Percentiles rank a stretch among this genome's conserved stretches.
These are phyloP conservation scores for Kregervanrija fluxuum DNA, from an alignment of 805 yeast genomes.

Conservation along the genomic window DNA sequence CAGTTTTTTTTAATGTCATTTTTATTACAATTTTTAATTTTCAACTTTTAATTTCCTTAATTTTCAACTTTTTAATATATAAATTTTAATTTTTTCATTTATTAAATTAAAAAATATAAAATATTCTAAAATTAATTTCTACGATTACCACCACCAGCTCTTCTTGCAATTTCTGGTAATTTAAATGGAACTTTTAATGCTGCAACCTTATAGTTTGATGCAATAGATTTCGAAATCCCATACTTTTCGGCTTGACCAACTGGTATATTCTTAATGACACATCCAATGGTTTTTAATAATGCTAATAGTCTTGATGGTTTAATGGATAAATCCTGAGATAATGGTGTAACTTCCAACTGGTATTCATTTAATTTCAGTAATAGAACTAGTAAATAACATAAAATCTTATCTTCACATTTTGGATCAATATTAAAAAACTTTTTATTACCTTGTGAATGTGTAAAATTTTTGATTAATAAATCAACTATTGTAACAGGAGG, in stretches of 20 bases:
- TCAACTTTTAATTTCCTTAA: not conserved
- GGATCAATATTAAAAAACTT: constrained; percentile 81
- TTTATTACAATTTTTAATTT: not conserved
- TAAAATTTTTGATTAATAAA: constrained; percentile 63
- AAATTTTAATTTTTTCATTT: not conserved
- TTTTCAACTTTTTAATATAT: not conserved
- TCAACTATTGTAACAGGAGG: constrained; percentile 71
- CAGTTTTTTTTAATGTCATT: too few relatives aligned
- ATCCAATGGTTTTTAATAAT: constrained; percentile 77
- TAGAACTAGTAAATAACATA: constrained; percentile 69
- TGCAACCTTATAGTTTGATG: constrained; percentile 68
- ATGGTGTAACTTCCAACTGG: constrained; percentile 66
- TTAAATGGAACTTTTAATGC: constrained; percentile 80
- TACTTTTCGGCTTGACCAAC: constrained; percentile 69
- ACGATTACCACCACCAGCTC: constrained; percentile 22
- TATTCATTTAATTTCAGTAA: constrained; percentile 72
- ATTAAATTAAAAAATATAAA: too few relatives aligned
- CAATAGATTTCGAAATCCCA: constrained; percentile 49
- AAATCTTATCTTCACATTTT: constrained; percentile 74
- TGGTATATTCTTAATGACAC: constrained; percentile 63
- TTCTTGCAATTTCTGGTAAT: constrained; percentile 73
- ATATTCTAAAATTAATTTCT: not conserved
- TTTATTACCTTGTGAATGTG: constrained; percentile 64
- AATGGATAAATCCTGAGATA: constrained; percentile 77
- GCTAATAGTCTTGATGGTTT: constrained; percentile 67